Evolutionary conservation across 305 asterid species (phyloP).

Genomic region (Stenogyne calaminthoides): DNA sequence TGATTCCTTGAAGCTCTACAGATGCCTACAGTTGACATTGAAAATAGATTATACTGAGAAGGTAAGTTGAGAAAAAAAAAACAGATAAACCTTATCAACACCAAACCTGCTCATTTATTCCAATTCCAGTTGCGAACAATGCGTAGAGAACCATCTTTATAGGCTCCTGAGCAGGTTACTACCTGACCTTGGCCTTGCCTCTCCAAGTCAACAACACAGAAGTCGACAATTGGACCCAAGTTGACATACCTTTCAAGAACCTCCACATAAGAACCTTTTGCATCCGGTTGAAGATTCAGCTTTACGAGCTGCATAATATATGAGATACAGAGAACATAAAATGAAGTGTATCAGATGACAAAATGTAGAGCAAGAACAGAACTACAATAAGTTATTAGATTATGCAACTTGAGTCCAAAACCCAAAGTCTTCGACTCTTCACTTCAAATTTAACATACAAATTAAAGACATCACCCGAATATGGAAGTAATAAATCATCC

Average conservation of each 20-base stretch:
- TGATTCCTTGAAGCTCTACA: conserved; percentile 98
- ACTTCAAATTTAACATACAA: conserved; percentile 10
- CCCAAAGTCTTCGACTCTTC: conserved; percentile 17
- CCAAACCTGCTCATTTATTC: conserved; percentile 92
- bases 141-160: conserved; percentile 94
- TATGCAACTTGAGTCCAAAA: conserved; percentile 3
- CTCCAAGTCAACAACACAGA: conserved; percentile 96
- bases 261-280: conserved; percentile 91
- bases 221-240: conserved; percentile 98
- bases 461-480: conserved; percentile 2
- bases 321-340: conserved; percentile 21
- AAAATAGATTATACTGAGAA: conserved; percentile 10
- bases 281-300: conserved; percentile 89
- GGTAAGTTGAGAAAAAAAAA: neutral
- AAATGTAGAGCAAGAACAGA: conserved; percentile 4
- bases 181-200: conserved; percentile 99
- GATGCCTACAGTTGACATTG: conserved; percentile 67
- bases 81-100: conserved; percentile 17
- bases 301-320: conserved; percentile 70
- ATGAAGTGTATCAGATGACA: conserved; percentile 4
- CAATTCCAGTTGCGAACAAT: conserved; percentile 96
- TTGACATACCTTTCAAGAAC: conserved; percentile 91
- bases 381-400: neutral
- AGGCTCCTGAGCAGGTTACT: conserved; percentile 98
- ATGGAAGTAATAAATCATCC: conserved; percentile 3